phyloP scores from a whole-genome alignment of 1,284 basidiomycete genomes.

The Ceratobasidium sp. region DNA sequence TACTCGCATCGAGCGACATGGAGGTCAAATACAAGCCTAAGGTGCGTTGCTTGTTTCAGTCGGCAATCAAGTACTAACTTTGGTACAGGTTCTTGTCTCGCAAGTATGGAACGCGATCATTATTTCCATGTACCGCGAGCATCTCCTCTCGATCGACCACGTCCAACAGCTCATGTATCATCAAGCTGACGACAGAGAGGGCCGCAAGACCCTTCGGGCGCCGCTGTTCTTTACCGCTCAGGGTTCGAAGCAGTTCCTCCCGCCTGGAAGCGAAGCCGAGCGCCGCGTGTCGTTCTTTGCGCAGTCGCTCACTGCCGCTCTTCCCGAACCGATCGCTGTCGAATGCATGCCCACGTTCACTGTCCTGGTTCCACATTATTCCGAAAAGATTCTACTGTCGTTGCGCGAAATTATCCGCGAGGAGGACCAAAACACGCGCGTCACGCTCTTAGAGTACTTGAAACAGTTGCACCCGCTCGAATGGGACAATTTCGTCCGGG shows the following conservation, averaged over 20 bases:
- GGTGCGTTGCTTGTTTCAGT: conserved; percentile 58
- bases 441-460: conserved; percentile 94
- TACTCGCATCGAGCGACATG: conserved; percentile 92
- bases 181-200: conserved; percentile 85
- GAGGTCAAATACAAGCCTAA: conserved; percentile 98
- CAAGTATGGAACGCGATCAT: conserved; percentile 99
- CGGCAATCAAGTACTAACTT: not conserved
- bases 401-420: conserved; percentile 96
- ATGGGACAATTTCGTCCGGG: conserved; percentile 99
- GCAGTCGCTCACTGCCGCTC: conserved; percentile 89
- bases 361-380: conserved; percentile 95
- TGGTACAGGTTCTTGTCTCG: conserved; percentile 85
- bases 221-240: conserved; percentile 97
- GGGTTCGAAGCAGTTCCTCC: conserved; percentile 93
- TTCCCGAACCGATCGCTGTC: conserved; percentile 90
- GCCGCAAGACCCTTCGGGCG: conserved; percentile 87
- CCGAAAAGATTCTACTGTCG: conserved; percentile 94
- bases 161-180: conserved; percentile 95
- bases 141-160: conserved; percentile 93
- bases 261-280: conserved; percentile 90
- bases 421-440: conserved; percentile 94
- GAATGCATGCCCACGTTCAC: conserved; percentile 99
- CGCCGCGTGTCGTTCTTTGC: conserved; percentile 97
- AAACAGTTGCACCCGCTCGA: conserved; percentile 99
- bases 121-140: conserved; percentile 99